A percentile compares a stretch with the other conserved stretches of the same genome.
Evolutionary conservation across 2,329 filamentous ascomycete genomes (phyloP).

Genomic region (Metarhizium brunneum): DNA sequence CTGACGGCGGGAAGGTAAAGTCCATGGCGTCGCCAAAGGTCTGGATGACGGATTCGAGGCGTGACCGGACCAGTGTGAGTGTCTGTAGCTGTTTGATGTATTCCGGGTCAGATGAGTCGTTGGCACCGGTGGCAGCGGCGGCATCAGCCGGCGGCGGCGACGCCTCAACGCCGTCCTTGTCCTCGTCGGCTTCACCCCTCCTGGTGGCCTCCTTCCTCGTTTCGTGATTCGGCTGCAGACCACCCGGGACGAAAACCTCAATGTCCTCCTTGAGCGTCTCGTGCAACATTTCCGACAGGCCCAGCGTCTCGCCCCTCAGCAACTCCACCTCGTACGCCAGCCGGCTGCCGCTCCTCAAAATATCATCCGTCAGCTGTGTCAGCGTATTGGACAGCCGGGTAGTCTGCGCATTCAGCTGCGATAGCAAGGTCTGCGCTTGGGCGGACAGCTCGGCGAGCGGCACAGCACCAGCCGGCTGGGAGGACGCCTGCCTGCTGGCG

Average conservation of each 20-base stretch:
- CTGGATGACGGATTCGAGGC: slow-evolving; percentile 83
- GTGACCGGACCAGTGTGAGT: slow-evolving; percentile 68
- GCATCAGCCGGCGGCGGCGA: slow-evolving; percentile 7
- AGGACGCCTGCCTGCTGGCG: slow-evolving; percentile 29
- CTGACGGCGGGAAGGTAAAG: slow-evolving; percentile 83
- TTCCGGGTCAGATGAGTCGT: slow-evolving; percentile 39
- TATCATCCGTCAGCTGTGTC: slow-evolving; percentile 89
- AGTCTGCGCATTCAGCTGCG: slow-evolving; percentile 82
- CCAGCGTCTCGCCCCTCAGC: slow-evolving; percentile 74
- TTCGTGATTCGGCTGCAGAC: slow-evolving; percentile 26
- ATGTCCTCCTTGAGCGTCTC: slow-evolving; percentile 67
- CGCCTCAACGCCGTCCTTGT: slow-evolving; percentile 14
- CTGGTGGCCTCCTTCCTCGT: slow-evolving; percentile 11
- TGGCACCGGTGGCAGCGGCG: slow-evolving; percentile 3
- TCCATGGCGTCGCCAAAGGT: slow-evolving; percentile 94
- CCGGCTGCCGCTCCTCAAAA: slow-evolving; percentile 76
- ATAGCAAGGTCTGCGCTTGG: slow-evolving; percentile 75
- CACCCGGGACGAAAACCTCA: slow-evolving; percentile 56
- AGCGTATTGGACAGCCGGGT: slow-evolving; percentile 71
- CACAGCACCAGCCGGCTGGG: slow-evolving; percentile 28
- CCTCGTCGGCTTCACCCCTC: slow-evolving; percentile 9
- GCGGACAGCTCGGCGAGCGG: slow-evolving; percentile 68
- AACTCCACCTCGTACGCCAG: slow-evolving; percentile 93
- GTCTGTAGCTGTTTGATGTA: slow-evolving; percentile 75
- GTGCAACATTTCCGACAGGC: slow-evolving; percentile 69